These are phyloP conservation scores for Colletotrichum orbiculare DNA, from an alignment of 2,329 filamentous ascomycete genomes.

Conservation along the genomic window DNA sequence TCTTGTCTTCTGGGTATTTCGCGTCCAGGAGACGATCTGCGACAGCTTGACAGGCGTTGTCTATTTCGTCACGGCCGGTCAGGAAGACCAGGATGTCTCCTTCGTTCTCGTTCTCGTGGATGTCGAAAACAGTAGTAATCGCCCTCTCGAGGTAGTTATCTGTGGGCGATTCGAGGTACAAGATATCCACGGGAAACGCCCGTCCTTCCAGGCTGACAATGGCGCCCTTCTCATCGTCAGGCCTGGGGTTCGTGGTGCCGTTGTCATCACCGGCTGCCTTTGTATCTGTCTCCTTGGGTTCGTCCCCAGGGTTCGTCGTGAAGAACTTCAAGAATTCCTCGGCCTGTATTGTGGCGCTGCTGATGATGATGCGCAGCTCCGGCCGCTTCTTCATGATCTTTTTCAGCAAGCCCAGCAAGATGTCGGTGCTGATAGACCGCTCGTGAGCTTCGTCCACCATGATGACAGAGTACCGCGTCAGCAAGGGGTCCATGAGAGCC, in stretches of 20 bases:
- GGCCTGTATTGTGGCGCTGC: constrained; percentile 92
- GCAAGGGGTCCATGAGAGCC: constrained; percentile 89
- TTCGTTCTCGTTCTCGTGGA: constrained; percentile 81
- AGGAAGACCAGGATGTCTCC: constrained; percentile 94
- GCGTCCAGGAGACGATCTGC: constrained; percentile 38
- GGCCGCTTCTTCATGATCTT: constrained; percentile 85
- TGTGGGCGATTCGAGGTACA: constrained; percentile 81
- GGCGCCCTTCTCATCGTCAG: constrained; percentile 43
- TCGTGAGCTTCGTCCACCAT: constrained; percentile 99
- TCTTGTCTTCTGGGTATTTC: constrained; percentile 58
- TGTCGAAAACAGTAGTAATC: constrained; percentile 85
- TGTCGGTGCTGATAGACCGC: constrained; percentile 89
- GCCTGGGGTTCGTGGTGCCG: background rate
- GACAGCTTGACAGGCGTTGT: constrained; percentile 81
- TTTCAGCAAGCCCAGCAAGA: constrained; percentile 89
- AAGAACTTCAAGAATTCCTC: constrained; percentile 89
- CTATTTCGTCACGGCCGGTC: constrained; percentile 93
- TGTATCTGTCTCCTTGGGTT: constrained; percentile 37
- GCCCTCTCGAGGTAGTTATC: constrained; percentile 90
- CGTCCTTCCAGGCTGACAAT: constrained; percentile 90
- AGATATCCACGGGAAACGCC: constrained; percentile 87
- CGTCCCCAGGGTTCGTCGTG: constrained; percentile 44
- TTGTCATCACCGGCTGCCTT: constrained; percentile 40
- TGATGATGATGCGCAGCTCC: constrained; percentile 88
- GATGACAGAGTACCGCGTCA: constrained; percentile 92